phyloP scores from a whole-genome alignment of 2,329 filamentous ascomycete species.

The Colletotrichum musicola region DNA sequence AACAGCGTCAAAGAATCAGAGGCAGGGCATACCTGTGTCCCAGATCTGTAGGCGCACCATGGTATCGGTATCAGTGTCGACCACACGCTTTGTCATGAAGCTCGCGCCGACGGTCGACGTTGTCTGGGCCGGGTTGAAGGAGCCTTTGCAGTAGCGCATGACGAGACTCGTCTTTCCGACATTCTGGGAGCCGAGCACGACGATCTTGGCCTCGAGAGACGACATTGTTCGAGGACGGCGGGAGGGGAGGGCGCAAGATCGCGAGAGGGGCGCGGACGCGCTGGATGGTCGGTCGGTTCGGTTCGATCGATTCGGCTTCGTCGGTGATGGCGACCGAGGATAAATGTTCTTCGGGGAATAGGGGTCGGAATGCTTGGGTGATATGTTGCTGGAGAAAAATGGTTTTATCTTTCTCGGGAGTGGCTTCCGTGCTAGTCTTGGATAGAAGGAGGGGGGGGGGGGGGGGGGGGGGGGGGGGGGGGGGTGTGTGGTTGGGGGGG shows the following conservation, averaged over 20 bases:
- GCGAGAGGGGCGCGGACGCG: constrained; percentile 14
- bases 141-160: constrained; percentile 80
- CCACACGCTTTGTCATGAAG: constrained; percentile 83
- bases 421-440: constrained; percentile 34
- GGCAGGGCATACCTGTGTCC: constrained; percentile 76
- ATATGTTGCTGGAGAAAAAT: constrained; percentile 17
- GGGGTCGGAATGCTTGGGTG: neutral
- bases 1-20: neutral
- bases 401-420: constrained; percentile 4
- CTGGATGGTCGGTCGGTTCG: constrained; percentile 6
- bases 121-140: constrained; percentile 73
- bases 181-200: constrained; percentile 83
- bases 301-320: constrained; percentile 16
- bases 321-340: constrained; percentile 25
- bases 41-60: constrained; percentile 94
- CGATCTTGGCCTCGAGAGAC: constrained; percentile 84
- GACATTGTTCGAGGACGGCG: constrained; percentile 51
- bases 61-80: constrained; percentile 87
- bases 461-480: neutral
- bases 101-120: constrained; percentile 83
- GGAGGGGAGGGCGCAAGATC: neutral
- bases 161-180: constrained; percentile 85
- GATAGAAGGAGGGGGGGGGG: neutral
- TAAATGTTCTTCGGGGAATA: neutral
- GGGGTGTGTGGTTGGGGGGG: too few species aligned